A percentile compares a stretch with the other conserved stretches of the same genome.
Evolutionary conservation across 768 basidiomycete genomes (phyloP).

Genomic region (Boletellus ananas): DNA sequence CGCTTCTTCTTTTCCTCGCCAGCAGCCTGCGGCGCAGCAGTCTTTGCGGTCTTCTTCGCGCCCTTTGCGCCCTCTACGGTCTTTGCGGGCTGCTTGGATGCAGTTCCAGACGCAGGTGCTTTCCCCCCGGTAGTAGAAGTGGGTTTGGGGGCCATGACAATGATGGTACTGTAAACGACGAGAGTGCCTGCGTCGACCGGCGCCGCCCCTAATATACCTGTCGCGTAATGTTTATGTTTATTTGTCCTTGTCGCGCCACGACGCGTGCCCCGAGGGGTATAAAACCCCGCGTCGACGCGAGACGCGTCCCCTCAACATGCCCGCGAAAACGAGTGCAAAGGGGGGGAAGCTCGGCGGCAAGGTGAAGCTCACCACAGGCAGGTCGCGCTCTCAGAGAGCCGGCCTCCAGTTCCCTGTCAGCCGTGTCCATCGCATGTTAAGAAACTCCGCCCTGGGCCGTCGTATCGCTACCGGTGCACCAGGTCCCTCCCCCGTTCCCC

Average conservation of each 20-base stretch:
- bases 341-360: conserved; percentile 49
- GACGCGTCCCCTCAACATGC: conserved; percentile 18
- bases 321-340: conserved; percentile 27
- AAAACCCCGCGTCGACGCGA: conserved; percentile 13
- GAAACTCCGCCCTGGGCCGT: conserved; percentile 82
- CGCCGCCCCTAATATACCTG: conserved; percentile 35
- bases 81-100: conserved; percentile 63
- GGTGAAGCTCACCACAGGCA: conserved; percentile 49
- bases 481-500: conserved; percentile 39
- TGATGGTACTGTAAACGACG: background rate
- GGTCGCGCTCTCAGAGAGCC: conserved; percentile 70
- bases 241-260: conserved; percentile 32
- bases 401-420: conserved; percentile 89
- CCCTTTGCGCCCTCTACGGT: conserved; percentile 56
- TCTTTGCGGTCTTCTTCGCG: conserved; percentile 71
- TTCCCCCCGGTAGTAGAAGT: conserved; percentile 69
- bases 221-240: conserved; percentile 30
- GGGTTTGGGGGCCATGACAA: conserved; percentile 54
- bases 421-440: conserved; percentile 84
- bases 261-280: conserved; percentile 31
- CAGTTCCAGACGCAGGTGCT: conserved; percentile 55
- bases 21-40: conserved; percentile 50
- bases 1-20: conserved; percentile 85
- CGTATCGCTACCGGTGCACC: conserved; percentile 88
- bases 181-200: conserved; percentile 10